Evolutionary conservation across 2,329 filamentous ascomycete genomes (phyloP).

Genomic region (Fusarium staphyleae): DNA sequence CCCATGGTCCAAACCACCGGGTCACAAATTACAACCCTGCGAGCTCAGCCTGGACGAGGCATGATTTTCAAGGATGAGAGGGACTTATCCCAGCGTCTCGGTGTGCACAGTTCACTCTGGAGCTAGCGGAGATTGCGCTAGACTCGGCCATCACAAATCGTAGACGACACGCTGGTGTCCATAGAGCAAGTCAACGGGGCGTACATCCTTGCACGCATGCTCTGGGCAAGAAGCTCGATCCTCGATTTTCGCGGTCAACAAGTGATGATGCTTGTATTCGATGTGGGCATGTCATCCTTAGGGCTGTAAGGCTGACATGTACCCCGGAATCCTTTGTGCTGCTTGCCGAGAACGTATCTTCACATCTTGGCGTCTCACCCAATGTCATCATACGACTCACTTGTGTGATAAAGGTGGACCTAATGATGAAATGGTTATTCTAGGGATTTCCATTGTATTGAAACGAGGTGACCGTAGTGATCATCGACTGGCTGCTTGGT

Average conservation of each 20-base stretch:
- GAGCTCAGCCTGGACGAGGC: constrained; percentile 12
- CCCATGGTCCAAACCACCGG: constrained; percentile 6
- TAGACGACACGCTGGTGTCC: constrained; percentile 16
- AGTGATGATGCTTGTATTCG: constrained; percentile 20
- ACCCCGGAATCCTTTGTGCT: constrained; percentile 33
- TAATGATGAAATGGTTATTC: constrained; percentile 5
- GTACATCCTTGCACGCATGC: constrained; percentile 9
- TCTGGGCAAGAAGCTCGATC: constrained; percentile 17
- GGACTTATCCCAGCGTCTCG: constrained; percentile 9
- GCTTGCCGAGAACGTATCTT: constrained; percentile 25
- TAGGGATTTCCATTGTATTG: constrained; percentile 8
- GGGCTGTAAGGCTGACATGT: constrained; percentile 42
- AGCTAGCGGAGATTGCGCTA: constrained; percentile 21
- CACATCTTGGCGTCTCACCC: constrained; percentile 5
- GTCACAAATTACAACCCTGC: constrained; percentile 11
- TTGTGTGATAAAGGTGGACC: neutral
- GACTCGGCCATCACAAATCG: constrained; percentile 25
- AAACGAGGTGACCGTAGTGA: neutral
- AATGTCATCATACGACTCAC: neutral
- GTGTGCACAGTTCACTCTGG: constrained; percentile 2
- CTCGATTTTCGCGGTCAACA: constrained; percentile 8
- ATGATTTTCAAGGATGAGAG: constrained; percentile 3
- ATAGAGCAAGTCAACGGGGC: constrained; percentile 11
- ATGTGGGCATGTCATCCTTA: constrained; percentile 24
- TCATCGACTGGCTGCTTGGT: neutral